A percentile compares a stretch with the other conserved stretches of the same genome.
Evolutionary conservation across 1,139 yeast genomes (phyloP).

Genomic region (Suhomyces yuchorum): DNA sequence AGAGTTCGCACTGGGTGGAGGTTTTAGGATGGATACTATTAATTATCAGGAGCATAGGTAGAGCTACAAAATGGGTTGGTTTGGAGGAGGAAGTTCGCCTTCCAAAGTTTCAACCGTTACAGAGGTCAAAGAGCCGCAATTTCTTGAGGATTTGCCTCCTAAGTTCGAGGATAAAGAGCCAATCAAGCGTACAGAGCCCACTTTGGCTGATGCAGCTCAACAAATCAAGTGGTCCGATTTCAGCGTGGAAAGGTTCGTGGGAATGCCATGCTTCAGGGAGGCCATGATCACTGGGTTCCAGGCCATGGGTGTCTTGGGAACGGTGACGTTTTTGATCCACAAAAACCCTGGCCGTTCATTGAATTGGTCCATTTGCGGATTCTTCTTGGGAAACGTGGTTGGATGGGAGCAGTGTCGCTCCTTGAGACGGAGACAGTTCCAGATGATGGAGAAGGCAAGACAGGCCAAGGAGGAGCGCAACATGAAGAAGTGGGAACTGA

Average conservation of each 20-base stretch:
- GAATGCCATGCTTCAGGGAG: conserved; percentile 87
- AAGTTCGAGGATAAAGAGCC: conserved; percentile 44
- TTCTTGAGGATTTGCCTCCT: conserved; percentile 41
- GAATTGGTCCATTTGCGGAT: conserved; percentile 85
- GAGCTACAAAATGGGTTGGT: conserved; percentile 26
- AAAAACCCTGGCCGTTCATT: conserved; percentile 62
- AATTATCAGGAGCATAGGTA: background rate
- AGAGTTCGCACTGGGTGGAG: background rate
- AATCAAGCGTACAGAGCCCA: conserved; percentile 20
- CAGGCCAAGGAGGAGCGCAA: conserved; percentile 46
- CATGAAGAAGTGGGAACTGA: conserved; percentile 29
- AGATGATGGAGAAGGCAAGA: conserved; percentile 64
- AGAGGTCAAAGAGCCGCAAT: conserved; percentile 17
- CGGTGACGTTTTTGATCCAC: conserved; percentile 70
- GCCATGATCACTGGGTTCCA: conserved; percentile 87
- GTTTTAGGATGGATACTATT: background rate
- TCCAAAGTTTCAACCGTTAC: conserved; percentile 26
- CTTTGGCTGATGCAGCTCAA: conserved; percentile 35
- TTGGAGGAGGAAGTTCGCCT: conserved; percentile 21
- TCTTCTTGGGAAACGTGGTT: conserved; percentile 74
- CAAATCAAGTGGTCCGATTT: conserved; percentile 53
- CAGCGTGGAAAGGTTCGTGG: conserved; percentile 51
- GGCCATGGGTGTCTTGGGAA: conserved; percentile 78
- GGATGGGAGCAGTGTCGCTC: conserved; percentile 94
- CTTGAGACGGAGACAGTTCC: conserved; percentile 62